phyloP scores from a whole-genome alignment of 148 eudicot genomes.

The Chenopodium berlandieri region DNA sequence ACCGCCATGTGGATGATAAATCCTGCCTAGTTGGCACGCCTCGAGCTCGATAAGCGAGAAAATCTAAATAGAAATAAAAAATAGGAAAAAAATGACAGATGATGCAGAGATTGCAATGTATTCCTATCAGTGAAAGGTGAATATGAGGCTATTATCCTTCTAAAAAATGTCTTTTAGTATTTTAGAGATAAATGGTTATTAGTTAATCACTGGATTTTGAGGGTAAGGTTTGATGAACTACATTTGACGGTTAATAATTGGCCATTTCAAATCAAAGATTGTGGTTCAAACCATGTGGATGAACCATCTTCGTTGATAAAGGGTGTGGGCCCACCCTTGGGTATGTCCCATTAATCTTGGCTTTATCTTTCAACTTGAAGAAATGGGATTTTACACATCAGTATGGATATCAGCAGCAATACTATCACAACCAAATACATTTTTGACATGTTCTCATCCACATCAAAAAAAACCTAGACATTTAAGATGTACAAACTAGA shows the following conservation, averaged over 20 bases:
- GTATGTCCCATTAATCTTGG: neutral
- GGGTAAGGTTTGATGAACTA: conserved; percentile 15
- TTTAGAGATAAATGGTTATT: conserved; percentile 14
- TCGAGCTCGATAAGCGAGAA: neutral
- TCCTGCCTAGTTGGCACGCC: conserved; percentile 32
- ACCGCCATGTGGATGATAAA: conserved; percentile 49
- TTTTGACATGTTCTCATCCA: neutral
- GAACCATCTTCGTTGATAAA: conserved; percentile 20
- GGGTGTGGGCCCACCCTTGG: conserved; percentile 4
- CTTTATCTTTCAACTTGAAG: conserved; percentile 6
- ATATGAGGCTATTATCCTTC: conserved; percentile 23
- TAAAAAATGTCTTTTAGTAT: conserved; percentile 17
- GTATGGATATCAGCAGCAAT: conserved; percentile 11
- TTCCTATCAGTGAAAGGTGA: conserved; percentile 27
- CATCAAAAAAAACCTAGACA: neutral
- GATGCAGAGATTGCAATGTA: conserved; percentile 5
- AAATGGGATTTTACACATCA: neutral
- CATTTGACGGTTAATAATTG: conserved; percentile 19
- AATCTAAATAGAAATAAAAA: neutral
- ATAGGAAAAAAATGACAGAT: conserved; percentile 14
- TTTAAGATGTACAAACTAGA: neutral
- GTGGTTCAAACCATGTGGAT: conserved; percentile 11
- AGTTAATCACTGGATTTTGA: conserved; percentile 26
- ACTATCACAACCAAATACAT: conserved; percentile 9
- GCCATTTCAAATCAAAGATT: conserved; percentile 17